Evolutionary conservation across 1,139 yeast genomes (phyloP).

Genomic region (Yamadazyma epiphylla): DNA sequence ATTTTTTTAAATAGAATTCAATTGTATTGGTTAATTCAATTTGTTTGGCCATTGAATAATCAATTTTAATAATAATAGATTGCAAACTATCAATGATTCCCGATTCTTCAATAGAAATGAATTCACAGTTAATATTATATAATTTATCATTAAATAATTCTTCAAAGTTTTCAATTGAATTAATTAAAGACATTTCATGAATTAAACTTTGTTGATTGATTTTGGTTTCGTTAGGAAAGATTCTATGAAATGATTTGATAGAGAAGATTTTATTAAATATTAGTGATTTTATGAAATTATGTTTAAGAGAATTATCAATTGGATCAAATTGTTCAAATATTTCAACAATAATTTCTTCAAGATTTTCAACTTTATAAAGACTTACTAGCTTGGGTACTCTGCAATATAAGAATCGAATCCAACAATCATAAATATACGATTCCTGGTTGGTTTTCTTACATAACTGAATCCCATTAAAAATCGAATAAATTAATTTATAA

Average conservation of each 20-base stretch:
- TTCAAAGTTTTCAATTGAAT: constrained; percentile 14
- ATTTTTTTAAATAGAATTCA: constrained; percentile 28
- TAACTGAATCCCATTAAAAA: constrained; percentile 12
- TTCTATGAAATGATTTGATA: constrained; percentile 37
- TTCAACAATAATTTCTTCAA: constrained; percentile 16
- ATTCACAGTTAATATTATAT: constrained; percentile 49
- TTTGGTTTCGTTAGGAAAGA: constrained; percentile 35
- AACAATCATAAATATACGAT: constrained; percentile 26
- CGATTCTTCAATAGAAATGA: constrained; percentile 51
- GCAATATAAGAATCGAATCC: constrained; percentile 33
- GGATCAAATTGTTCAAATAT: constrained; percentile 9
- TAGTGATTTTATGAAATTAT: constrained; percentile 53
- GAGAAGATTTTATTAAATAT: constrained; percentile 34
- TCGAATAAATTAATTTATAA: constrained; percentile 18
- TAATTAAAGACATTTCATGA: constrained; percentile 18
- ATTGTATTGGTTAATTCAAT: constrained; percentile 33
- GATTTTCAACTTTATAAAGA: constrained; percentile 13
- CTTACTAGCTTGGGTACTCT: constrained; percentile 22
- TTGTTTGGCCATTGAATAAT: constrained; percentile 37
- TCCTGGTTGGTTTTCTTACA: constrained; percentile 14
- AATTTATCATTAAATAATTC: constrained; percentile 29
- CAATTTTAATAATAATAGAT: constrained; percentile 23
- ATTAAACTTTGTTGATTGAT: constrained; percentile 27
- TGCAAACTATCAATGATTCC: constrained; percentile 40
- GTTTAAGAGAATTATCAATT: constrained; percentile 43